Conservation (phyloP, 768 basidiomycete genomes). For the Trametopsis cervina region DNA sequence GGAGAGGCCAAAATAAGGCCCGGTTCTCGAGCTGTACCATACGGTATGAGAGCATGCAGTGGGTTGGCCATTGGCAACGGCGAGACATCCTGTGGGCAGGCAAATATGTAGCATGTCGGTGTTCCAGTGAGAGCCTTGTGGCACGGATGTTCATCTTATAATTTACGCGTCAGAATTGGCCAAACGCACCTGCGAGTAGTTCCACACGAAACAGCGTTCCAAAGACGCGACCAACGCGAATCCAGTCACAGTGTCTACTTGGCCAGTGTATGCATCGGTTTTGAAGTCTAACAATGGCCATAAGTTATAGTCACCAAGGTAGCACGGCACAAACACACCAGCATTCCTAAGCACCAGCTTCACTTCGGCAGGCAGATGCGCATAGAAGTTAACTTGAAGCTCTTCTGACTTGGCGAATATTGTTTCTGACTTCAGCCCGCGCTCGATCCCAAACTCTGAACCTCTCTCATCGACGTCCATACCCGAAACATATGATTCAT, state of each 20-base stretch:
- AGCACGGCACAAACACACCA: constrained; percentile 30
- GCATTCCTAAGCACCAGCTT: constrained; percentile 64
- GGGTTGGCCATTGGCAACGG: constrained; percentile 49
- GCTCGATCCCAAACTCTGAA: constrained; percentile 25
- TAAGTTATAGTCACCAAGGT: constrained; percentile 1
- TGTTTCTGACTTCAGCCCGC: constrained; percentile 25
- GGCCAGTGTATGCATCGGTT: constrained; percentile 59
- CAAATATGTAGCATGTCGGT: constrained; percentile 79
- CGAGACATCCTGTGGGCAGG: constrained; percentile 46
- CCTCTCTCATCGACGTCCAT: constrained; percentile 66
- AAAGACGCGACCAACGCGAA: constrained; percentile 68
- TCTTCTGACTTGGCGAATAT: constrained; percentile 72
- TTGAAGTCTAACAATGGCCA: constrained; percentile 47
- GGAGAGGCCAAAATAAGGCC: constrained; percentile 76
- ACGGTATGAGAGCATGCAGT: constrained; percentile 52
- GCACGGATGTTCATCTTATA: not conserved
- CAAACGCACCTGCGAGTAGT: constrained; percentile 55
- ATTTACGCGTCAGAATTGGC: not conserved
- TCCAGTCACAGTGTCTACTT: constrained; percentile 64
- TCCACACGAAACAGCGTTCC: constrained; percentile 80
- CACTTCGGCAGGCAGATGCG: constrained; percentile 65
- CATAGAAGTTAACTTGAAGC: constrained; percentile 58
- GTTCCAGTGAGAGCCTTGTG: constrained; percentile 54
- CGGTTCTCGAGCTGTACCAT: constrained; percentile 67
- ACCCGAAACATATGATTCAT: constrained; percentile 23